Evolutionary conservation across 2,329 filamentous ascomycete species (phyloP), one percentile per base, ranked within the genome.

Genomic region (Metarhizium sp.): DNA sequence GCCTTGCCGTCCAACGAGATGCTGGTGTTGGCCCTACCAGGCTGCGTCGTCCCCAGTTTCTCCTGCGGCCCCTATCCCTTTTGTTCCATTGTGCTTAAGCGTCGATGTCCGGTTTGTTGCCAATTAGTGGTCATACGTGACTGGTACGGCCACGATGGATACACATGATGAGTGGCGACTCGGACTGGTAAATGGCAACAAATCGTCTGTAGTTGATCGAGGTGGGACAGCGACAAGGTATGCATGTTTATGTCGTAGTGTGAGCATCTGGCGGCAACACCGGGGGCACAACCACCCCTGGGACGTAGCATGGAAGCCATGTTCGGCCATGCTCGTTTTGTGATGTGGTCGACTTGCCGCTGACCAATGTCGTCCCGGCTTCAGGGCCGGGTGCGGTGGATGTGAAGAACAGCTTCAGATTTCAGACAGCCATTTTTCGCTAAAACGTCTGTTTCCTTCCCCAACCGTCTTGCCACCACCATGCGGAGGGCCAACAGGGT

Each of bases 1-100:
- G 50, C 48, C 47, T 49, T 40, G 29, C 42, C 36, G 53, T 57
- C 53, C 56, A 57, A 57, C 53, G 53, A 50, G 51, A 52, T 48
- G 47, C 48, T 48, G 43, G 50, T 34, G 51, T 45, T 47, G 51
- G 51, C 51, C 51, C 42, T 46, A 32, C 50, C 34, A 36, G 54
- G 34, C 38, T 55, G 36, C 49, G 14, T 49, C 16, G 25, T 25
- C 50, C 42, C 43, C 25, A 14, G 2, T 38, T 45, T 8, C 32
- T 49, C 43, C 50, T 20, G 45, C 46, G 36, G 36, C 45, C 48
- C 53, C 50, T 55, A 50, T 55, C 54, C 49, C 7, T 13, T 40
- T 45, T 52, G 43, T 34, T 49, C 11, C 50, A 16, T 30, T 45
- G 50, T 20, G 25, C 40, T 25, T 48, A 48, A 30, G 45, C 45